Evolutionary conservation across 768 basidiomycete genomes (phyloP), one percentile per base, ranked within the genome.

Genomic region (Leccinum broughii): DNA sequence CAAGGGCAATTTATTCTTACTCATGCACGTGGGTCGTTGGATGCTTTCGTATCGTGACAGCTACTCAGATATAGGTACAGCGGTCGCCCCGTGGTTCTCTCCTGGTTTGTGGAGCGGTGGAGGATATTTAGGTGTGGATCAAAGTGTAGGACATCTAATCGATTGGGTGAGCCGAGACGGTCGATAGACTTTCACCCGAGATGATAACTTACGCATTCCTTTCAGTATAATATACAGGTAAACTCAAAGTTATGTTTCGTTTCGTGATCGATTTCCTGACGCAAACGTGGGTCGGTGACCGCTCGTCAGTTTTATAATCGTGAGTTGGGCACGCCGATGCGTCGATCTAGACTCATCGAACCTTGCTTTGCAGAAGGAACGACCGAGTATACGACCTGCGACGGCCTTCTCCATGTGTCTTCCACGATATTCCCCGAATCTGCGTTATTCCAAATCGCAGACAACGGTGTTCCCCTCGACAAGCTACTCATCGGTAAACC

Each of bases 401-500:
- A 41, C 14, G 54, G 54, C 10, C 54, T 54, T 34, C 32, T 54
- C 32, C 10, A 10, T 14, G 3, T 39, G 11, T 54, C 54, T 34
- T 41, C 54, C 5, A 13, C 6, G 5, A 28, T 11, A 10, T 54
- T 39, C 6, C 54, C 54, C 20, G 34, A 54, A 34, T 54, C 54
- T 7, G 22, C 54, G 20, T 11, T 54, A 15, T 54, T 54, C 37
- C 24, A 54, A 15, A 54, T 54, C 10, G 35, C 54, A 5, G 26
- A 20, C 15, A 54, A 14, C 4, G 54, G 86, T 28, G 80, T 90
- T 11, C 72, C 81, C 3, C 71, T 86, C 52, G 73, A 80, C 67
- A 90, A 90, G 75, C 77, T 90, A 57, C 85, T 90, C 58, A 88
- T 91, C 66, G 89, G 89, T 2, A 54, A 54, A 28, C 54, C 54